phyloP scores from a whole-genome alignment of 2,329 filamentous ascomycete species.

The Cytospora mali region DNA sequence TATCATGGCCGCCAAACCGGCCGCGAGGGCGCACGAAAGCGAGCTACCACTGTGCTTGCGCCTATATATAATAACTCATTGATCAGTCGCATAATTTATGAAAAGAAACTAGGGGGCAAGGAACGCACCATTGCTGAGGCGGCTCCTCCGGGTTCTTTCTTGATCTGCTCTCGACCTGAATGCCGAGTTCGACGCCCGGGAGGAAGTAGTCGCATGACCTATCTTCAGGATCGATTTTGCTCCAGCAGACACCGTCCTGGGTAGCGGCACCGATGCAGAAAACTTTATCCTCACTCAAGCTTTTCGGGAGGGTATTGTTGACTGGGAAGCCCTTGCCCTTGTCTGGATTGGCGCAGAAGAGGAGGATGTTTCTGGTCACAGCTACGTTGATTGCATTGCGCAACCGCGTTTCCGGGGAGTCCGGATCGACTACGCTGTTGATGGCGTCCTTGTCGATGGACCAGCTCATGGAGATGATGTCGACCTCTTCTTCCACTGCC shows the following conservation, averaged over 20 bases:
- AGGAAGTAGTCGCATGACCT: constrained; percentile 8
- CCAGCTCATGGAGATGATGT: constrained; percentile 26
- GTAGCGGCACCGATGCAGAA: constrained; percentile 10
- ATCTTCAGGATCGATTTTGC: neutral
- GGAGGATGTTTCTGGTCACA: constrained; percentile 2
- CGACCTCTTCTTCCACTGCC: constrained; percentile 9
- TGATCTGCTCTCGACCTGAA: constrained; percentile 1
- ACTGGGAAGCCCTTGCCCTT: neutral
- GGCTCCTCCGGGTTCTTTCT: constrained; percentile 3
- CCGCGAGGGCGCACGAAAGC: constrained; percentile 5
- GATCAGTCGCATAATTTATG: too few relatives aligned
- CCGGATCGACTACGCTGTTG: neutral
- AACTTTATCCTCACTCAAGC: neutral
- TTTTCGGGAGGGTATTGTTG: neutral
- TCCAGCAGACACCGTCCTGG: constrained; percentile 1
- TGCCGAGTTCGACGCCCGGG: constrained; percentile 9
- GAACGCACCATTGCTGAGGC: neutral
- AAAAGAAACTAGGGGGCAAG: too few relatives aligned
- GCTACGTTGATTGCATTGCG: constrained; percentile 1
- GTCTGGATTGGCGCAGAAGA: constrained; percentile 11
- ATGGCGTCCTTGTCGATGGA: constrained; percentile 5
- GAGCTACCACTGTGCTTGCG: constrained; percentile 10
- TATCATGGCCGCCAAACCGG: constrained; percentile 7
- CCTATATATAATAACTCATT: too few relatives aligned
- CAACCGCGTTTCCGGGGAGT: neutral